These are phyloP conservation scores for Candida argentea DNA, from an alignment of 805 yeast species.

Conservation along the genomic window DNA sequence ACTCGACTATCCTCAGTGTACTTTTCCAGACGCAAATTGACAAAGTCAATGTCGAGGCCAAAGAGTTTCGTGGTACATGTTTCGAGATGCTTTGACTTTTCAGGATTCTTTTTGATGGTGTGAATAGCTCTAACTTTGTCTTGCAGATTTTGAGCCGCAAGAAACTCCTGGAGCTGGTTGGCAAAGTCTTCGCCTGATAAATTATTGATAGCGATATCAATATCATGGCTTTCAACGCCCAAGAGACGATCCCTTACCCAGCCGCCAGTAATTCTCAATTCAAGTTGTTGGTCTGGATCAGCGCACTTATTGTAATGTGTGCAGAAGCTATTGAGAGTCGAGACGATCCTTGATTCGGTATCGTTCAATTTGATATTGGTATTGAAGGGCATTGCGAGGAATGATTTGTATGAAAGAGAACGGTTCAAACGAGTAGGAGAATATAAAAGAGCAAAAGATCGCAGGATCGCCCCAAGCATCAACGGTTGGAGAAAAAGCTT, in stretches of 20 bases:
- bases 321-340: slow-evolving; percentile 32
- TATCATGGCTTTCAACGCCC: slow-evolving; percentile 71
- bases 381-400: too few relatives aligned
- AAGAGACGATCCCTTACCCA: slow-evolving; percentile 95
- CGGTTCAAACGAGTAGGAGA: too few relatives aligned
- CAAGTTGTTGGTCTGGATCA: slow-evolving; percentile 22
- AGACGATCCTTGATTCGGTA: slow-evolving; percentile 32
- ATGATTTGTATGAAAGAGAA: too few relatives aligned
- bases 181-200: slow-evolving; percentile 87
- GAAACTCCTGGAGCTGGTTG: slow-evolving; percentile 44
- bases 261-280: slow-evolving; percentile 85
- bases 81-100: slow-evolving; percentile 90
- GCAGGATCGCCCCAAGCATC: too few relatives aligned
- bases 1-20: slow-evolving; percentile 78
- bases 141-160: slow-evolving; percentile 16
- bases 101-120: slow-evolving; percentile 86
- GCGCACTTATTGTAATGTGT: slow-evolving; percentile 19
- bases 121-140: slow-evolving; percentile 42
- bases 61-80: slow-evolving; percentile 87
- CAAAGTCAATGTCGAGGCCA: slow-evolving; percentile 87
- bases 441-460: too few relatives aligned
- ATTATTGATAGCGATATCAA: slow-evolving; percentile 83
- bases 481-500: too few relatives aligned
- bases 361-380: slow-evolving; percentile 9
- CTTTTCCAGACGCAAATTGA: slow-evolving; percentile 79